Conservation (phyloP, 345 rosid species). For the Passiflora organensis region DNA sequence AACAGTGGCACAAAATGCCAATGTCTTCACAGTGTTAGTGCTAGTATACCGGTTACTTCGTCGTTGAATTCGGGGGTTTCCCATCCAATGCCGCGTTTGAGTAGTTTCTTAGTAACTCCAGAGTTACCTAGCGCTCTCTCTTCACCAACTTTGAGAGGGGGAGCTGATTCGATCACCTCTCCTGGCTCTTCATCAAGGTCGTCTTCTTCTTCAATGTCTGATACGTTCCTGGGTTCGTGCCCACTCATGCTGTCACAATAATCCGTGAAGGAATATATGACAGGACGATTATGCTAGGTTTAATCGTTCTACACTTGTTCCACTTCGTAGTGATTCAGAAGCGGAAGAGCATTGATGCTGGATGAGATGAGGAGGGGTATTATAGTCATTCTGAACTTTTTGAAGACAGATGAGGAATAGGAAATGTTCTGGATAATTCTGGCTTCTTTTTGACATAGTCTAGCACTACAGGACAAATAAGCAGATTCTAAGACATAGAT, state of each 20-base stretch:
- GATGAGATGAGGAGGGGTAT: too few relatives aligned
- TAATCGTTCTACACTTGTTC: too few relatives aligned
- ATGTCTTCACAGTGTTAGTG: background rate
- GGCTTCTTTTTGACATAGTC: too few relatives aligned
- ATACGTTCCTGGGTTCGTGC: conserved; percentile 19
- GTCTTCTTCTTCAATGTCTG: conserved; percentile 30
- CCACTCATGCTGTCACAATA: conserved; percentile 15
- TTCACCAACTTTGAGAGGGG: conserved; percentile 53
- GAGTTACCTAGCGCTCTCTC: conserved; percentile 38
- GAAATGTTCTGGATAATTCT: too few relatives aligned
- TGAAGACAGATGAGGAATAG: too few relatives aligned
- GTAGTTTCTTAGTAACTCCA: conserved; percentile 49
- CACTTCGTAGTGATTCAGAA: too few relatives aligned
- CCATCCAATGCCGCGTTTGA: conserved; percentile 40
- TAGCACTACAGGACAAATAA: too few relatives aligned
- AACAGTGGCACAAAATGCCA: too few relatives aligned
- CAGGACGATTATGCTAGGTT: background rate
- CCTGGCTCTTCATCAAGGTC: conserved; percentile 61
- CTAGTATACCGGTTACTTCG: conserved; percentile 40
- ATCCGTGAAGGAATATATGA: background rate
- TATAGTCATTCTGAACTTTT: too few relatives aligned
- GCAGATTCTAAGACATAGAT: too few relatives aligned
- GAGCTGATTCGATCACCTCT: conserved; percentile 60
- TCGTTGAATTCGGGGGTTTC: conserved; percentile 58
- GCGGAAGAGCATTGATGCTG: too few relatives aligned